Percentiles rank a stretch among this genome's conserved stretches.
phyloP scores from a whole-genome alignment of 2,329 filamentous ascomycete genomes.

The Fusarium piperis region DNA sequence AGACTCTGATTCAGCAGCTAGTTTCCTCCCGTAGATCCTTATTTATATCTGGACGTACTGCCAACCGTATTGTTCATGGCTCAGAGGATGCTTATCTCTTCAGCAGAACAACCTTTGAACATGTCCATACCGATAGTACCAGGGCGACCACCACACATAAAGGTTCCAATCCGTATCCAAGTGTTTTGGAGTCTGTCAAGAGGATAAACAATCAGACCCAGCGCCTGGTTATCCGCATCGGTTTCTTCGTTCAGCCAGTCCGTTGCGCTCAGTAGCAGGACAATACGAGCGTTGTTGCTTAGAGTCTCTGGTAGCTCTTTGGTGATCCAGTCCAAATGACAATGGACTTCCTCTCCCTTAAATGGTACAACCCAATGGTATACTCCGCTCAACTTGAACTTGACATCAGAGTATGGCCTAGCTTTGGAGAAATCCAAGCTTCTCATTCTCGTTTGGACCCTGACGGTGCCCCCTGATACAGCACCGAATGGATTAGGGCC shows the following conservation, averaged over 20 bases:
- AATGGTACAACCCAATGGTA: background rate
- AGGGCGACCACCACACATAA: background rate
- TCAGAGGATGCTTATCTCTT: background rate
- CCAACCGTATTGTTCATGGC: background rate
- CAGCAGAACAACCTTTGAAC: background rate
- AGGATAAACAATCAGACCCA: background rate
- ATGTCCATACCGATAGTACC: background rate
- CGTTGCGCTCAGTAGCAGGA: background rate
- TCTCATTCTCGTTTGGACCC: background rate
- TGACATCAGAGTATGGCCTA: background rate
- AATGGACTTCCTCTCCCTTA: background rate
- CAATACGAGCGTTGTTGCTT: background rate
- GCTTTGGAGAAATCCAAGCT: background rate
- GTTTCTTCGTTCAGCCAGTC: background rate
- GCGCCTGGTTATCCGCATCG: background rate
- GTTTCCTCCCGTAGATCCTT: background rate
- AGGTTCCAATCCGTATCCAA: background rate
- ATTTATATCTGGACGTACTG: too few species aligned
- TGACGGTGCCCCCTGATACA: background rate
- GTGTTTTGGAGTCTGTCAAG: background rate
- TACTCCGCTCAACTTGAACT: background rate
- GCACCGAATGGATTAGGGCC: background rate
- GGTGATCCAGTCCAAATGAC: background rate
- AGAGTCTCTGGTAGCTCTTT: background rate
- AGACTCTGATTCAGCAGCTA: background rate